Conservation (phyloP, 139 green algal genomes). For the Zygnema cylindricum region DNA sequence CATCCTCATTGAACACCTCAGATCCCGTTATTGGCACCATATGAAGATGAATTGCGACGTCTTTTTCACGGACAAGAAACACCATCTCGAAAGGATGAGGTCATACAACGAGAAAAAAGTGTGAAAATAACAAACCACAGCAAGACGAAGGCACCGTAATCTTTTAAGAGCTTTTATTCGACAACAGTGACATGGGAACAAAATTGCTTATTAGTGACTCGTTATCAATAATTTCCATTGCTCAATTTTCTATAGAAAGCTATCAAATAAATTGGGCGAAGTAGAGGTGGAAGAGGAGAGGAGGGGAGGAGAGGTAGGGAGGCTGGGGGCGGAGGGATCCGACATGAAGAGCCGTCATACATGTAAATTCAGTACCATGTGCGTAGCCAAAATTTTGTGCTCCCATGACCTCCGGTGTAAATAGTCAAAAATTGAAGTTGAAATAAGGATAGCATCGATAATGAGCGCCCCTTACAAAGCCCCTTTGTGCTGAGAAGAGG, state of each 20-base stretch:
- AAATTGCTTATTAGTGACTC: not conserved
- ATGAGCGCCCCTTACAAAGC: not conserved
- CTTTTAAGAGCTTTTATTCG: not conserved
- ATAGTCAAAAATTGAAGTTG: not conserved
- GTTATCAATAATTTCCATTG: not conserved
- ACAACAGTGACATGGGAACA: not conserved
- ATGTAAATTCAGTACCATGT: too few species aligned
- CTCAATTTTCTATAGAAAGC: not conserved
- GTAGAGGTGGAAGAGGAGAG: too few species aligned
- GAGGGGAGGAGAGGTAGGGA: too few species aligned
- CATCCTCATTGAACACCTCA: too few species aligned
- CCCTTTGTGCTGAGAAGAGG: not conserved
- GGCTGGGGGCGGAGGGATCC: not conserved
- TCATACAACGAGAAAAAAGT: too few species aligned
- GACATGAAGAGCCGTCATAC: not conserved
- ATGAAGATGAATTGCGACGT: too few species aligned
- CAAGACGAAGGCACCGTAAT: not conserved
- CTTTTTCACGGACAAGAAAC: too few species aligned
- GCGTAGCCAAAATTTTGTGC: too few species aligned
- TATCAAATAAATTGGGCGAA: not conserved
- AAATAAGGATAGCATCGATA: not conserved
- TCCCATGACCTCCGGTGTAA: not conserved
- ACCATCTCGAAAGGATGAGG: too few species aligned
- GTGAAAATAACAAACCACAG: not conserved
- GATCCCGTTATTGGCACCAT: too few species aligned